Evolutionary conservation across 2,329 filamentous ascomycete species (phyloP).

Genomic region (Coniosporium uncinatum): DNA sequence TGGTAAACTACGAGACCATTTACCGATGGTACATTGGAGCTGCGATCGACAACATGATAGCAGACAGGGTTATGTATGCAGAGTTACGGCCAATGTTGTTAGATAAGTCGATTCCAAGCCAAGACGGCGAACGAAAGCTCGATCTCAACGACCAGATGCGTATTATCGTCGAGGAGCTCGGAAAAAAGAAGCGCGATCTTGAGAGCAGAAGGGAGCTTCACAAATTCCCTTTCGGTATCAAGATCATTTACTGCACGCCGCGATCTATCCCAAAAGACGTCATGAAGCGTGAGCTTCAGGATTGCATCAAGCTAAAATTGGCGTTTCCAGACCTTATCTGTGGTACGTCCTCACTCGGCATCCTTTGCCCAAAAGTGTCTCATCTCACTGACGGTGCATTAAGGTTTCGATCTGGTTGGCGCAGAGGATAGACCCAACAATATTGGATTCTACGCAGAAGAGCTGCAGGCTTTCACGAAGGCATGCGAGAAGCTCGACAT

Average conservation of each 20-base stretch:
- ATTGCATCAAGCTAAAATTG: slow-evolving; percentile 57
- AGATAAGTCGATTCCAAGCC: slow-evolving; percentile 54
- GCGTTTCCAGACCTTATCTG: slow-evolving; percentile 55
- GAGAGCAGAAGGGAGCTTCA: slow-evolving; percentile 23
- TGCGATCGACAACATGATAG: slow-evolving; percentile 55
- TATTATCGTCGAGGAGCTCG: slow-evolving; percentile 52
- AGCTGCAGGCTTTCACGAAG: slow-evolving; percentile 51
- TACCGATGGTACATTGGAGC: slow-evolving; percentile 54
- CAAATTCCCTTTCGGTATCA: slow-evolving; percentile 56
- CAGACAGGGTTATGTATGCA: slow-evolving; percentile 64
- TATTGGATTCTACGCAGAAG: slow-evolving; percentile 51
- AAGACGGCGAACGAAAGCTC: slow-evolving; percentile 48
- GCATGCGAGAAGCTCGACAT: slow-evolving; percentile 41
- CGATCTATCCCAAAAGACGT: slow-evolving; percentile 45
- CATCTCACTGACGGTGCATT: not conserved
- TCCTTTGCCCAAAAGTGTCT: not conserved
- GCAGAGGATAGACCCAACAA: slow-evolving; percentile 56
- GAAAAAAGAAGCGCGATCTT: slow-evolving; percentile 36
- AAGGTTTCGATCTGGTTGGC: slow-evolving; percentile 65
- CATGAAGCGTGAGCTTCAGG: slow-evolving; percentile 48
- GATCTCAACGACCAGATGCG: slow-evolving; percentile 54
- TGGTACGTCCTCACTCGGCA: slow-evolving; percentile 35
- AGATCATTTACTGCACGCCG: slow-evolving; percentile 68
- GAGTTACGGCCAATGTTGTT: slow-evolving; percentile 68
- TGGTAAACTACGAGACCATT: slow-evolving; percentile 61